phyloP scores from a whole-genome alignment of 176 grass and related monocot species.

The Oryza officinalis region DNA sequence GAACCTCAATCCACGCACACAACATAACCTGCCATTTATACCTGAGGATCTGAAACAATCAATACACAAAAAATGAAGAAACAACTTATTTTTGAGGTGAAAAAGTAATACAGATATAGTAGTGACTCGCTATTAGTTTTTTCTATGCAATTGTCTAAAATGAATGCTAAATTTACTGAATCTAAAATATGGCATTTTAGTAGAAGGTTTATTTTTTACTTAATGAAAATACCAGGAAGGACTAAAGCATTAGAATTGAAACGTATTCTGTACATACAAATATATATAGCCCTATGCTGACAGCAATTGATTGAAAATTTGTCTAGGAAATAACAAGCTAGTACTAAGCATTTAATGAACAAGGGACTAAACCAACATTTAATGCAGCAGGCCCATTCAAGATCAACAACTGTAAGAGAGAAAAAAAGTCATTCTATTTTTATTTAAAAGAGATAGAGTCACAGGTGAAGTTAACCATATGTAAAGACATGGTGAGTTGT shows the following conservation, averaged over 20 bases:
- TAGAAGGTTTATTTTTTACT: neutral
- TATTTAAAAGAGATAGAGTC: neutral
- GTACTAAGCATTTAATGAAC: constrained; percentile 12
- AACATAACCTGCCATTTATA: neutral
- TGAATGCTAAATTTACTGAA: neutral
- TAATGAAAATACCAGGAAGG: neutral
- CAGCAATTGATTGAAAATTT: constrained; percentile 14
- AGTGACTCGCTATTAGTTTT: neutral
- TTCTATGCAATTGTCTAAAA: neutral
- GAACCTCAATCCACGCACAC: no score
- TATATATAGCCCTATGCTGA: neutral
- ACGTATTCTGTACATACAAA: neutral
- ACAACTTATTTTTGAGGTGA: neutral
- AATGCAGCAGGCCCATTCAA: neutral
- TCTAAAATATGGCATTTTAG: neutral
- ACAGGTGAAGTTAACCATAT: neutral
- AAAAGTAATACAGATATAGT: neutral
- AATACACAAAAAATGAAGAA: neutral
- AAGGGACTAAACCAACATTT: constrained; percentile 10
- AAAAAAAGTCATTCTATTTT: neutral
- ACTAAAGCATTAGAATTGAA: neutral
- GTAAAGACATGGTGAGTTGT: constrained; percentile 4
- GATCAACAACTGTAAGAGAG: neutral
- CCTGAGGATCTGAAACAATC: neutral
- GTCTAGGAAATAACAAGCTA: constrained; percentile 9